phyloP scores from a whole-genome alignment of 805 yeast species.

The Saccharomycopsis fodiens region DNA sequence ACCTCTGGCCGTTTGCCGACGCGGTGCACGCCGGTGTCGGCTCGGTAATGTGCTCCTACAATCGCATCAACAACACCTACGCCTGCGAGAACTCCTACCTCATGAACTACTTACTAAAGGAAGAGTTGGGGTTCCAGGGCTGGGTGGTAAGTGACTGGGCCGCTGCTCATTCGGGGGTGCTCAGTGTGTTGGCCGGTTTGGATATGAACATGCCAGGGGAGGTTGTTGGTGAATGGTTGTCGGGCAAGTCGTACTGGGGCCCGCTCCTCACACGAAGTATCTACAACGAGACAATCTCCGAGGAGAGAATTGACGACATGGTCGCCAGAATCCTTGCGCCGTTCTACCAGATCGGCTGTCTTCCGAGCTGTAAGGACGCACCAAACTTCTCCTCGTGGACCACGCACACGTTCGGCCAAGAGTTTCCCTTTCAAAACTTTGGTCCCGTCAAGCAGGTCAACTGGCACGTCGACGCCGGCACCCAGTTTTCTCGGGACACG shows the following conservation, averaged over 20 bases:
- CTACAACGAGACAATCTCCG: constrained; percentile 47
- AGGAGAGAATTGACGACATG: constrained; percentile 52
- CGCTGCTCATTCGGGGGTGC: constrained; percentile 53
- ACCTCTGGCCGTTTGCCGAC: constrained; percentile 62
- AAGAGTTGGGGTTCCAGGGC: constrained; percentile 59
- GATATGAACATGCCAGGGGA: constrained; percentile 66
- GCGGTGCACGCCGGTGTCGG: constrained; percentile 54
- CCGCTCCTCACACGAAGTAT: constrained; percentile 47
- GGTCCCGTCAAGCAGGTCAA: constrained; percentile 50
- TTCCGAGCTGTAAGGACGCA: constrained; percentile 16
- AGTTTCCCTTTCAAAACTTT: constrained; percentile 43
- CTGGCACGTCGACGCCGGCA: constrained; percentile 47
- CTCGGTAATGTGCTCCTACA: constrained; percentile 55
- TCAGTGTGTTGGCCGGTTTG: constrained; percentile 48
- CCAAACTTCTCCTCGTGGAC: constrained; percentile 59
- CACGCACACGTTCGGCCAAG: constrained; percentile 44
- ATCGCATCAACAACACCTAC: constrained; percentile 46
- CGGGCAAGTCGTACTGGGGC: constrained; percentile 52
- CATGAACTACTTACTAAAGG: constrained; percentile 47
- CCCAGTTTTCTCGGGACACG: constrained; percentile 38
- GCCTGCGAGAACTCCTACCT: constrained; percentile 54
- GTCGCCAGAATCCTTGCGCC: constrained; percentile 49
- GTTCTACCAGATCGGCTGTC: constrained; percentile 29
- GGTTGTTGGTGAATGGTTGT: constrained; percentile 42
- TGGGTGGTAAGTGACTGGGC: constrained; percentile 64